A percentile compares a stretch with the other conserved stretches of the same genome.
Conservation (phyloP, 345 rosid genomes). For the Heritiera littoralis region DNA sequence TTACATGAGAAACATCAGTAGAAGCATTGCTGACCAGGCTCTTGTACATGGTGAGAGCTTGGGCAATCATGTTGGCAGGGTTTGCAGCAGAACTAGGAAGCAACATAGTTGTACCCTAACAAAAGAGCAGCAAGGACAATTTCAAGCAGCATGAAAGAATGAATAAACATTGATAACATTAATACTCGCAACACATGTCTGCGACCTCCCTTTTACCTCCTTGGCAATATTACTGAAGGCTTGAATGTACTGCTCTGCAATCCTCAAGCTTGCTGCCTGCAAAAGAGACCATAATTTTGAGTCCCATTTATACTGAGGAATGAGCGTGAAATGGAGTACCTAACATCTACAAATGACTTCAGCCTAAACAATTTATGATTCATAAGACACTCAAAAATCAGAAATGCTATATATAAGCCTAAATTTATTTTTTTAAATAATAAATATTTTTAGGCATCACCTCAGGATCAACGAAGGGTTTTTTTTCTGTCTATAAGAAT, state of each 20-base stretch:
- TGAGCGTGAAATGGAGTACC: background rate
- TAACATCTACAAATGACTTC: background rate
- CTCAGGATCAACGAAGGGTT: background rate
- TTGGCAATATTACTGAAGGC: constrained; percentile 92
- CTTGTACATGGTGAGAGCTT: constrained; percentile 78
- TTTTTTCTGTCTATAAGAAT: background rate
- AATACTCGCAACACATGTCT: background rate
- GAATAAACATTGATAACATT: background rate
- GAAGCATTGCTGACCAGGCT: constrained; percentile 51
- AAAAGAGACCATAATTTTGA: constrained; percentile 22
- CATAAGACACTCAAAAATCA: background rate
- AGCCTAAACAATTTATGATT: background rate
- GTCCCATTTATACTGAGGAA: background rate
- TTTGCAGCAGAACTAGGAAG: constrained; percentile 71
- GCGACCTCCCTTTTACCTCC: constrained; percentile 48
- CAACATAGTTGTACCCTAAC: constrained; percentile 83
- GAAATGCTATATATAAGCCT: constrained; percentile 11
- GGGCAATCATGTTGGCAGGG: constrained; percentile 76
- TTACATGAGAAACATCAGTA: constrained; percentile 25
- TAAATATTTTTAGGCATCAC: background rate
- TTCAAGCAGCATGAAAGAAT: background rate
- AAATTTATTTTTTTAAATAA: background rate
- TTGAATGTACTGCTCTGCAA: constrained; percentile 79
- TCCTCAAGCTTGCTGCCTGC: constrained; percentile 88
- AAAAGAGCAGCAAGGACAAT: background rate